phyloP scores from a whole-genome alignment of 768 basidiomycete species.

The Leucosporidium yakuticum region DNA sequence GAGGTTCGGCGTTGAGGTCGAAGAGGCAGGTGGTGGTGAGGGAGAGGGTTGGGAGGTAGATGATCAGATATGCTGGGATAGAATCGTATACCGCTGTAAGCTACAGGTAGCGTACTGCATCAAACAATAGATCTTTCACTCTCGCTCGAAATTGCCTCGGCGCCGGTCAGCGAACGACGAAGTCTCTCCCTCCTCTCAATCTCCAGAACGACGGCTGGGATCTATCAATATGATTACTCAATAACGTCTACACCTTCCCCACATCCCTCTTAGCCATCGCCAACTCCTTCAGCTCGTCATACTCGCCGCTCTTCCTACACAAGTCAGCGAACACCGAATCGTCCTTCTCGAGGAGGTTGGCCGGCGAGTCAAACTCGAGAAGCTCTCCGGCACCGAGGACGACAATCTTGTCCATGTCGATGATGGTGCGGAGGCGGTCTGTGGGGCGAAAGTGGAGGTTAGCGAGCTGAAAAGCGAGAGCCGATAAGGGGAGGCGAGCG shows the following conservation, averaged over 20 bases:
- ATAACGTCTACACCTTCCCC: not conserved
- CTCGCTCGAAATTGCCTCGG: too few relatives aligned
- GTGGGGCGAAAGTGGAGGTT: not conserved
- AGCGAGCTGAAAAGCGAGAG: not conserved
- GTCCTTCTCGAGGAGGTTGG: constrained; percentile 51
- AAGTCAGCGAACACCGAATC: constrained; percentile 53
- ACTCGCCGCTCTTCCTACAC: constrained; percentile 35
- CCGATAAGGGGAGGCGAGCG: not conserved
- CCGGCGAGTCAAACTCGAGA: constrained; percentile 68
- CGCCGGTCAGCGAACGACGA: too few relatives aligned
- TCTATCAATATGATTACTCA: too few relatives aligned
- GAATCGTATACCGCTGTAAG: too few relatives aligned
- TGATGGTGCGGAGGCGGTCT: constrained; percentile 40
- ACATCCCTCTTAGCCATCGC: constrained; percentile 17
- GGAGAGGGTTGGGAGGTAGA: too few relatives aligned
- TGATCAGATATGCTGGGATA: too few relatives aligned
- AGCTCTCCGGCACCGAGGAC: constrained; percentile 60
- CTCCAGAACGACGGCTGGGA: too few relatives aligned
- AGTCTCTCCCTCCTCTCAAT: too few relatives aligned
- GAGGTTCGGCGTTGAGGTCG: too few relatives aligned
- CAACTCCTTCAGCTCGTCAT: constrained; percentile 26
- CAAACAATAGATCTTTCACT: too few relatives aligned
- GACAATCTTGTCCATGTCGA: constrained; percentile 47
- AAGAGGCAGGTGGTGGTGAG: too few relatives aligned
- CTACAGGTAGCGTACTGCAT: too few relatives aligned